Evolutionary conservation across 176 grass and related monocot species (phyloP), one percentile per base, ranked within the genome.

Genomic region (Musa itinerans): DNA sequence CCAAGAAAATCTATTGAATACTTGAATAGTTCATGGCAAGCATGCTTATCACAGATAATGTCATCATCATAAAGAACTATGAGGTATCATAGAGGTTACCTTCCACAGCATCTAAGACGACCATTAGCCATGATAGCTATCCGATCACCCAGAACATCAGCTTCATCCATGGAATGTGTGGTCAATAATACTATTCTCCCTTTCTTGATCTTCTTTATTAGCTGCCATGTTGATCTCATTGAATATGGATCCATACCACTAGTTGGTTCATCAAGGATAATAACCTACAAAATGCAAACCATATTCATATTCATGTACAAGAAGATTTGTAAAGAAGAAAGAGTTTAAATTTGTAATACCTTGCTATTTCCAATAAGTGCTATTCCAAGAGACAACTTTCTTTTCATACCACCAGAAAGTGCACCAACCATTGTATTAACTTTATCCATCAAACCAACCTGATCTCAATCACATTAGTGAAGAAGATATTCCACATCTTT

Each of bases 191-290:
- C 50, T 26, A 86, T 77, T 82, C 84, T 81, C 34, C 84, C 84
- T 57, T 86, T 86, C 50, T 86, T 86, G 72, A 82, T 86, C 51
- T 79, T 86, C 56, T 86, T 86, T 67, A 86, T 82, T 66, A 86
- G 55, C 61, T 86, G 84, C 84, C 84, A 86, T 73, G 84, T 86
- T 61, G 84, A 86, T 73, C 12, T 23, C 84, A 86, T 86, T 43
- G 84, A 86, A 75, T 86, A 86, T 69, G 84, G 84, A 86, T 86
- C 84, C 84, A 86, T 86, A 52, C 84, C 84, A 59, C 84, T 86
- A 24, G 84, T 86, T 74, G 84, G 84, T 82, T 86, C 84, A 73
- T 86, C 84, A 80, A 86, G 75, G 65, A 86, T 86, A 29, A 86
- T 69, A 27, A 86, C 79, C 84, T 86, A 34, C 26, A 78, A 49